These are phyloP conservation scores for Pogostemon cablin DNA, from an alignment of 257 asterid genomes.

Conservation along the genomic window DNA sequence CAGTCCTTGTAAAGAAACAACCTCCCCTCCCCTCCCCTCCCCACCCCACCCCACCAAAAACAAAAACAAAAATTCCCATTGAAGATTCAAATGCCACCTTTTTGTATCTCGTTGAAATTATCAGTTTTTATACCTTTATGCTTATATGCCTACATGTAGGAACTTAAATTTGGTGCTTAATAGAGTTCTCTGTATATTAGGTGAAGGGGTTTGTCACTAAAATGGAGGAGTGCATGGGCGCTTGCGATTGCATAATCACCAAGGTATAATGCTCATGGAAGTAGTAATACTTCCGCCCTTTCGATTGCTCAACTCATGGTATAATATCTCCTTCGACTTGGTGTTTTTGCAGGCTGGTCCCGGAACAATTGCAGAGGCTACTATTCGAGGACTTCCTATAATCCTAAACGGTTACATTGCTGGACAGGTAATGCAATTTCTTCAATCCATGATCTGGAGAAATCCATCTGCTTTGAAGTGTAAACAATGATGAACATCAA, in stretches of 20 bases:
- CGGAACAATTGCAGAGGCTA: conserved; percentile 95
- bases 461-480: too few relatives aligned
- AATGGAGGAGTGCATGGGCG: conserved; percentile 99
- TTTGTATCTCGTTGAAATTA: too few relatives aligned
- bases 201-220: conserved; percentile 92
- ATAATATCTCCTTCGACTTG: conserved; percentile 11
- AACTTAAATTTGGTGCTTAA: too few relatives aligned
- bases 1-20: too few relatives aligned
- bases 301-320: not conserved
- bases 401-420: conserved; percentile 87
- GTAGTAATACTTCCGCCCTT: not conserved
- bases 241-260: conserved; percentile 96
- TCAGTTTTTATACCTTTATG: too few relatives aligned
- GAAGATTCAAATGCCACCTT: too few relatives aligned
- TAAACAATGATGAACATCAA: too few relatives aligned
- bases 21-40: too few relatives aligned
- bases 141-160: too few relatives aligned
- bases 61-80: too few relatives aligned
- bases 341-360: conserved; percentile 84
- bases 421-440: conserved; percentile 71
- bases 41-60: too few relatives aligned
- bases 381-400: conserved; percentile 96
- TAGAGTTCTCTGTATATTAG: conserved; percentile 34
- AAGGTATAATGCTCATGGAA: conserved; percentile 52
- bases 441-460: not conserved